A percentile compares a stretch with the other conserved stretches of the same genome.
These are phyloP conservation scores for Hsuehochloa calcarea DNA, from an alignment of 176 grass and related monocot genomes.

Conservation along the genomic window DNA sequence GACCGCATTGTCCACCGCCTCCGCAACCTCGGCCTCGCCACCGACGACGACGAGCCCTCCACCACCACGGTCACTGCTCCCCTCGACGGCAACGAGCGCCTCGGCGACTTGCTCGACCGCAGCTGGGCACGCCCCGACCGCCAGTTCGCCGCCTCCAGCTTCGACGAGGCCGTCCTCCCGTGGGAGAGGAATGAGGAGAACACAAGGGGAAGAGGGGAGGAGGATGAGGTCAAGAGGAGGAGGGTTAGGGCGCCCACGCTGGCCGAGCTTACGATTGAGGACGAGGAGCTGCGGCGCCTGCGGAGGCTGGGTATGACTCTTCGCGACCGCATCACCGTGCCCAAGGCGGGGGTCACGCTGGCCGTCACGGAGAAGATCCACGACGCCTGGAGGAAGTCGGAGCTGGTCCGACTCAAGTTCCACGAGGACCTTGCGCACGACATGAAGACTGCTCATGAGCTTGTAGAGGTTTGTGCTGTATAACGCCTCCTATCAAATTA, in stretches of 20 bases:
- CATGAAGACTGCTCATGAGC: conserved; percentile 90
- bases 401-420: conserved; percentile 90
- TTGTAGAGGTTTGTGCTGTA: conserved; percentile 67
- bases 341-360: conserved; percentile 89
- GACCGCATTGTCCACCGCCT: conserved; percentile 92
- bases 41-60: conserved; percentile 63
- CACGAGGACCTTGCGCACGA: conserved; percentile 83
- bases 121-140: conserved; percentile 82
- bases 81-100: conserved; percentile 55
- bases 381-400: conserved; percentile 91
- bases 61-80: conserved; percentile 10
- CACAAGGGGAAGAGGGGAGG: neutral
- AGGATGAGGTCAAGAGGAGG: conserved; percentile 41
- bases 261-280: conserved; percentile 89
- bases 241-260: conserved; percentile 71
- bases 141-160: conserved; percentile 10
- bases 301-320: conserved; percentile 63
- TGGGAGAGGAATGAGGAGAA: conserved; percentile 64
- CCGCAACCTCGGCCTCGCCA: conserved; percentile 69
- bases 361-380: conserved; percentile 83
- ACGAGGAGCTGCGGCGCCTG: conserved; percentile 75
- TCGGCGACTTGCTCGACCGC: conserved; percentile 75
- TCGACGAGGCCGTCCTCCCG: conserved; percentile 56
- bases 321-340: conserved; percentile 77
- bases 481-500: neutral